Evolutionary conservation across 768 basidiomycete genomes (phyloP).

Genomic region (Pleurotus djamor): DNA sequence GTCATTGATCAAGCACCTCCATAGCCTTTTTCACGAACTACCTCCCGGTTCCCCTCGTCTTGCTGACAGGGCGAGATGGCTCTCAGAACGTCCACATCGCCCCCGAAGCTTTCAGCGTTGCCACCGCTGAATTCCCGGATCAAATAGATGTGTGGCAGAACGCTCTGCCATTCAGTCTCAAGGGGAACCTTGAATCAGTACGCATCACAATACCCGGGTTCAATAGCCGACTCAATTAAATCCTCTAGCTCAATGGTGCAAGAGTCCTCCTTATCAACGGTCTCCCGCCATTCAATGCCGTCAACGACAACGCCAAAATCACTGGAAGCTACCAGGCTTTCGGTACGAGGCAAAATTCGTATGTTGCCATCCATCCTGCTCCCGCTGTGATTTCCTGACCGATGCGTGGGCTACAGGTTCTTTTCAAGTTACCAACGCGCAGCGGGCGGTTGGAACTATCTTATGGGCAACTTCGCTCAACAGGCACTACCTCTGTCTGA

Average conservation of each 20-base stretch:
- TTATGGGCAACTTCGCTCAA: constrained; percentile 55
- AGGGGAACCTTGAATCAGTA: constrained; percentile 45
- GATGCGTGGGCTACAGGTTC: constrained; percentile 24
- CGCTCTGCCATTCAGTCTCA: constrained; percentile 40
- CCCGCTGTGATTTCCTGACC: not conserved
- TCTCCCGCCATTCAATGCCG: constrained; percentile 44
- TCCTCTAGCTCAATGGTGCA: constrained; percentile 35
- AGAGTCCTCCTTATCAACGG: constrained; percentile 34
- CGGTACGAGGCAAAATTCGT: constrained; percentile 49
- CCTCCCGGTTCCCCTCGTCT: constrained; percentile 40
- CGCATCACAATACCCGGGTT: constrained; percentile 6
- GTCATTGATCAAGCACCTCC: not conserved
- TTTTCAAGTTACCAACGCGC: constrained; percentile 43
- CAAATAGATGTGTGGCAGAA: constrained; percentile 56
- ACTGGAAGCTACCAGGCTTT: constrained; percentile 53
- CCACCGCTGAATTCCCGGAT: constrained; percentile 48
- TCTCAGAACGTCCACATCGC: constrained; percentile 49
- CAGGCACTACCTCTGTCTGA: constrained; percentile 52
- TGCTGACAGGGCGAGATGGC: constrained; percentile 41
- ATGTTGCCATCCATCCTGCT: constrained; percentile 10
- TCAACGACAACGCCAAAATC: constrained; percentile 48
- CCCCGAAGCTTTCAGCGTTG: constrained; percentile 50
- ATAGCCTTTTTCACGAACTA: constrained; percentile 25
- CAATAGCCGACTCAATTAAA: not conserved
- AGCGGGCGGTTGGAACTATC: constrained; percentile 35